Percentiles rank a stretch among this genome's conserved stretches.
These are phyloP conservation scores for Eragrostis tef DNA, from an alignment of 202 grass and related monocot genomes.

Conservation along the genomic window DNA sequence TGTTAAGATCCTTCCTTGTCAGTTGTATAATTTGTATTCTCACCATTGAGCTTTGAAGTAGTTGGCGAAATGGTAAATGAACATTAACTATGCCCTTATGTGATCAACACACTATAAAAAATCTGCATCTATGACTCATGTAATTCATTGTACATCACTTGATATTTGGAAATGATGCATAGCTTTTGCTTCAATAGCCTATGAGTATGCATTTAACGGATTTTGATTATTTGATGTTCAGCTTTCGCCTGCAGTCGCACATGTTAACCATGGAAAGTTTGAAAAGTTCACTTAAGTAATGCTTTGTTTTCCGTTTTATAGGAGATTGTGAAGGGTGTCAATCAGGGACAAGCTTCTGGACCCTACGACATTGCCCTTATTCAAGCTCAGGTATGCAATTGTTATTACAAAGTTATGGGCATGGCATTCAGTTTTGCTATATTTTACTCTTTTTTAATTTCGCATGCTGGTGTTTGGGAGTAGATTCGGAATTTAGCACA, in stretches of 20 bases:
- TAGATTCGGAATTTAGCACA: conserved; percentile 90
- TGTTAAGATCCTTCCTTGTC: neutral
- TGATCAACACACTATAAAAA: neutral
- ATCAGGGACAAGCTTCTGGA: conserved; percentile 60
- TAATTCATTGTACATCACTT: neutral
- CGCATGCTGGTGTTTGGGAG: conserved; percentile 38
- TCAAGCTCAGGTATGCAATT: conserved; percentile 73
- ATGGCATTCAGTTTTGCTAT: conserved; percentile 39
- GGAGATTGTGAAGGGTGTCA: conserved; percentile 83
- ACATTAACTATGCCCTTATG: neutral
- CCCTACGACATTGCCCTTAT: conserved; percentile 76
- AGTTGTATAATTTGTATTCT: neutral
- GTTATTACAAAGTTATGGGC: neutral
- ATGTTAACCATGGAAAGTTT: conserved; percentile 15
- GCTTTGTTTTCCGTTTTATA: conserved; percentile 29
- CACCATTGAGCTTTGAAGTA: neutral
- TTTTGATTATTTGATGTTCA: conserved; percentile 24
- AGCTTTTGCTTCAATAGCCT: conserved; percentile 11
- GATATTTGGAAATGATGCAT: neutral
- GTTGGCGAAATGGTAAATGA: neutral
- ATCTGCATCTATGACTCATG: neutral
- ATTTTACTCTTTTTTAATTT: conserved; percentile 30
- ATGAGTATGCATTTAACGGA: neutral
- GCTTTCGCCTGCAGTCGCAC: conserved; percentile 10
- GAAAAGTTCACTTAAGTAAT: conserved; percentile 38